These are phyloP conservation scores for Orbilia quercus DNA, from an alignment of 2,329 filamentous ascomycete species.

Conservation along the genomic window DNA sequence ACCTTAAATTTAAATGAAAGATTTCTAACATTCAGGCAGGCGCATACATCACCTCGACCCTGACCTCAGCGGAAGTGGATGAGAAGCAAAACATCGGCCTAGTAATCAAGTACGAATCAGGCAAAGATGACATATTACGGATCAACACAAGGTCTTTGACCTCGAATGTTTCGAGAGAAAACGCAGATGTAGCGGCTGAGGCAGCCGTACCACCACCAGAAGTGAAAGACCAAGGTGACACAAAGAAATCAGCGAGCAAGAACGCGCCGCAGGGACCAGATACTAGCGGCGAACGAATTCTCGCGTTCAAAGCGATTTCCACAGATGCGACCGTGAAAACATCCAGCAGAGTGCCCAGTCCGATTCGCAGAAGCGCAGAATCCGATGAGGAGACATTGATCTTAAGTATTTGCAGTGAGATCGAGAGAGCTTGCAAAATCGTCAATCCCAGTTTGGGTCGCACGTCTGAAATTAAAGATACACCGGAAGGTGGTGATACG, in stretches of 20 bases:
- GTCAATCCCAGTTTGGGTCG: conserved; percentile 33
- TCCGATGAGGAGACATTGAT: conserved; percentile 66
- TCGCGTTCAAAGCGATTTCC: conserved; percentile 55
- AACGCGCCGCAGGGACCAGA: conserved; percentile 1
- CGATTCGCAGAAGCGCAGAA: conserved; percentile 50
- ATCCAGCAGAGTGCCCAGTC: conserved; percentile 39
- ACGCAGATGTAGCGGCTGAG: conserved; percentile 56
- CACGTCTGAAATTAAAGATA: conserved; percentile 1
- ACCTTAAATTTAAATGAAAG: no score
- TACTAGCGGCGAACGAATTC: conserved; percentile 56
- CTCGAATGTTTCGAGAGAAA: conserved; percentile 63
- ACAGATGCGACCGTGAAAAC: conserved; percentile 38
- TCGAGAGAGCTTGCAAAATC: conserved; percentile 48
- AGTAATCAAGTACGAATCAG: conserved; percentile 79
- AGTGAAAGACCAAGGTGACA: conserved; percentile 64
- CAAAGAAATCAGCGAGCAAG: conserved; percentile 15
- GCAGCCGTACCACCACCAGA: conserved; percentile 57
- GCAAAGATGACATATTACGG: conserved; percentile 75
- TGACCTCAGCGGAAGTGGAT: conserved; percentile 80
- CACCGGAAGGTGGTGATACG: conserved; percentile 58
- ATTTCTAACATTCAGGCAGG: conserved; percentile 29
- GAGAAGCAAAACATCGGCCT: conserved; percentile 85
- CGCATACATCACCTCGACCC: conserved; percentile 88
- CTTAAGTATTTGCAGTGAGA: conserved; percentile 50
- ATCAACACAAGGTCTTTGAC: conserved; percentile 87